Evolutionary conservation across 371 early-diverging fungal genomes (phyloP).

Genomic region (Amoeboaphelidium occidentale): DNA sequence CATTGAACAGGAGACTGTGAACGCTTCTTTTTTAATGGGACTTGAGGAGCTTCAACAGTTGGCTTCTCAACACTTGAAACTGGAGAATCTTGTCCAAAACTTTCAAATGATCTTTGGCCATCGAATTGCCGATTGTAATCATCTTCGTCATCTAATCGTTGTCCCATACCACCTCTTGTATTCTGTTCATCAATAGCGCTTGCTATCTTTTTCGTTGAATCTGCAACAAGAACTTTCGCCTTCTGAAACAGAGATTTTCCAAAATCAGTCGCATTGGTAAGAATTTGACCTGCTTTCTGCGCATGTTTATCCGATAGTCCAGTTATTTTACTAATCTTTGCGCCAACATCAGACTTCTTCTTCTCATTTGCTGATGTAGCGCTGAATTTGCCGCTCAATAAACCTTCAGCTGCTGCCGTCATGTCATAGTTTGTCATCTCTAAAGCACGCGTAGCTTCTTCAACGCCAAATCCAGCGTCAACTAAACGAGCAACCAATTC

Average conservation of each 20-base stretch:
- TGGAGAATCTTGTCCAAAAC: background rate
- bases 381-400: constrained; percentile 1
- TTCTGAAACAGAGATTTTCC: constrained; percentile 10
- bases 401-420: constrained; percentile 26
- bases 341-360: background rate
- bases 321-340: background rate
- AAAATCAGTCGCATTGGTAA: constrained; percentile 6
- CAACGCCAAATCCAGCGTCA: constrained; percentile 44
- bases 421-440: constrained; percentile 31
- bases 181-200: constrained; percentile 6
- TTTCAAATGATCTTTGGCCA: background rate
- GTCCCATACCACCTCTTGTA: background rate
- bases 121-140: background rate
- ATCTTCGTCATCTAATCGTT: constrained; percentile 3
- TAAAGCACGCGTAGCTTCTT: constrained; percentile 32
- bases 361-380: constrained; percentile 1
- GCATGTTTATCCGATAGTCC: background rate
- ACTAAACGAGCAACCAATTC: constrained; percentile 29
- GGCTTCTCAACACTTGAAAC: background rate
- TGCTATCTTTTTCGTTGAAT: constrained; percentile 11
- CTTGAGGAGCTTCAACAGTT: background rate
- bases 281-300: constrained; percentile 4
- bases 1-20: no score
- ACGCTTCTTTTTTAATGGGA: no score
- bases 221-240: constrained; percentile 12